Evolutionary conservation across 495 filamentous ascomycete genomes (phyloP).

Genomic region (Neurospora sp.): DNA sequence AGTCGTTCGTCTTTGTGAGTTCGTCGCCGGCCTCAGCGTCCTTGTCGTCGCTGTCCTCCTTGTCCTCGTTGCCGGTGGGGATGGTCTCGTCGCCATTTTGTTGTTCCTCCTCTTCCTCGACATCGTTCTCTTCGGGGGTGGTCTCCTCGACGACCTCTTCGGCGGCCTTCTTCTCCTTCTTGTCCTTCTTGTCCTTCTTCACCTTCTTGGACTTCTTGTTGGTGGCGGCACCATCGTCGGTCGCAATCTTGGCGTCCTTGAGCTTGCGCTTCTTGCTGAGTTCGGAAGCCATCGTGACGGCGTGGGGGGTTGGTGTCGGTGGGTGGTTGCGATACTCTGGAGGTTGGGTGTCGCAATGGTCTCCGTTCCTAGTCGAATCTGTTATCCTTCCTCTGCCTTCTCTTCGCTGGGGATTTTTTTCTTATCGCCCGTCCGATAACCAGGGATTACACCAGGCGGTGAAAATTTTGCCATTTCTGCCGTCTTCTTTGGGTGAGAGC

Average conservation of each 20-base stretch:
- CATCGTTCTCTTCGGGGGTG: constrained; percentile 8
- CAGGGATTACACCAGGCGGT: background rate
- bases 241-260: constrained; percentile 27
- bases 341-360: background rate
- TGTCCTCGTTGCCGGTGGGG: constrained; percentile 14
- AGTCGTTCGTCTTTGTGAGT: constrained; percentile 8
- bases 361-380: background rate
- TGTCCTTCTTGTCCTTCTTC: constrained; percentile 16
- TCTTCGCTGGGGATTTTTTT: background rate
- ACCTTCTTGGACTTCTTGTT: constrained; percentile 22
- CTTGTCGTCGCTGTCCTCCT: constrained; percentile 17
- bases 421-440: background rate
- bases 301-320: background rate
- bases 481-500: background rate
- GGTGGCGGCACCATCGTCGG: constrained; percentile 14
- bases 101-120: constrained; percentile 1
- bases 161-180: constrained; percentile 9
- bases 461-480: background rate
- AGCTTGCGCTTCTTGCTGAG: constrained; percentile 40
- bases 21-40: constrained; percentile 15
- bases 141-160: constrained; percentile 10
- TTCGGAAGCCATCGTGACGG: constrained; percentile 27
- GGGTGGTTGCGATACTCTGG: constrained; percentile 5
- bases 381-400: background rate
- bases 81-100: constrained; percentile 1